Base-by-base conservation (phyloP, 2,329 filamentous ascomycete species). In the Aspergillus clavatus region DNA sequence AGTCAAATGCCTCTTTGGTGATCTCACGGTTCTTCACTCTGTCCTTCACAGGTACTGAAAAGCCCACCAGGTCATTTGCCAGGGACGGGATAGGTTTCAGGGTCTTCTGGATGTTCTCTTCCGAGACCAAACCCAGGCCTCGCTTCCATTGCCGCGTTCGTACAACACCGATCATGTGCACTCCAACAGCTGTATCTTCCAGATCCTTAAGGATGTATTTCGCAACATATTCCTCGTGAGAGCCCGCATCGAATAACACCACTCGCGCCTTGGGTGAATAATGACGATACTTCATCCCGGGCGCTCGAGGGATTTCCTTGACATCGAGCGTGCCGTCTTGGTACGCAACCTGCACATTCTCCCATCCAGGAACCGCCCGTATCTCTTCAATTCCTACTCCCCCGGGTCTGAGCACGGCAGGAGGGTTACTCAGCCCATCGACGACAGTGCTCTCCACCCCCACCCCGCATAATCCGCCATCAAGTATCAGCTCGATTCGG, bases 241-340 rank as follows among this genome's bases (percentile, higher is more conserved):
- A 62, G 1, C 71, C 73, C 23, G 79, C 69, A 63, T 95, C 88
- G 62, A 89, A 95, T 1, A 97, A 74, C 11, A 95, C 73, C 2
- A 98, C 90, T 37, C 78, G 82, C 1, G 93, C 94, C 65, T 84
- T 87, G 1, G 93, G 93, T 35, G 90, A 95, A 62, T 98, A 98
- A 65, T 98, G 93, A 63, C 93, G 88, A 66, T 98, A 98, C 70
- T 98, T 98, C 93, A 98, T 98, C 1, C 93, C 93, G 0, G 93
- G 93, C 1, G 93, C 93, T 45, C 88, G 78, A 0, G 93, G 93
- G 7, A 78, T 77, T 41, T 67, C 72, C 40, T 79, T 80, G 4
- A 80, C 84, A 16, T 80, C 75, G 57, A 88, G 81, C 12, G 81
- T 81, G 46, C 78, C 77, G 58, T 95, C 89, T 60, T 84, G 82